phyloP scores from a whole-genome alignment of 495 filamentous ascomycete species.

The Pseudomonodictys pantanalensis region DNA sequence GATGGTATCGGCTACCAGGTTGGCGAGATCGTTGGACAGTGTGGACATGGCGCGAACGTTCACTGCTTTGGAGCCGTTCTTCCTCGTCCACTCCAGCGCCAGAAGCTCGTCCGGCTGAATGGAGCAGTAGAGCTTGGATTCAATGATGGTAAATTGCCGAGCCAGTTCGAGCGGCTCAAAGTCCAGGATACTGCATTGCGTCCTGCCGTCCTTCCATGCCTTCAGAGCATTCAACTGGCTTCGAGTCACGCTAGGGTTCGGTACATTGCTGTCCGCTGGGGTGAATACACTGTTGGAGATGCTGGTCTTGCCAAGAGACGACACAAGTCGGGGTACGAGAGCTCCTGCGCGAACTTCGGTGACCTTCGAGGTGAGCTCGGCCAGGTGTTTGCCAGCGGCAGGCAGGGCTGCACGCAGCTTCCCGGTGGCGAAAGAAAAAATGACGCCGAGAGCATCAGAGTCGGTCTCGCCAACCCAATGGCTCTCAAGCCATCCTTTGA shows the following conservation, averaged over 20 bases:
- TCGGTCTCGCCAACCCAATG: conserved; percentile 89
- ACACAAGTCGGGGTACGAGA: conserved; percentile 81
- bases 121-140: conserved; percentile 87
- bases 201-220: conserved; percentile 70
- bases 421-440: conserved; percentile 73
- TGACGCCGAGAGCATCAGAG: conserved; percentile 66
- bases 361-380: conserved; percentile 80
- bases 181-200: conserved; percentile 73
- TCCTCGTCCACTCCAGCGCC: conserved; percentile 89
- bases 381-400: conserved; percentile 71
- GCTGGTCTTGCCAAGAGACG: conserved; percentile 83
- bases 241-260: conserved; percentile 66
- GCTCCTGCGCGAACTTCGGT: conserved; percentile 63
- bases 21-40: conserved; percentile 84
- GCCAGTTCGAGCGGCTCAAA: conserved; percentile 92
- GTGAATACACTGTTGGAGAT: conserved; percentile 66
- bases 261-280: conserved; percentile 65
- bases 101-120: conserved; percentile 94
- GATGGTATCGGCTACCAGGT: conserved; percentile 94
- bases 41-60: conserved; percentile 95
- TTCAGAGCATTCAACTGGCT: conserved; percentile 71
- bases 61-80: conserved; percentile 70
- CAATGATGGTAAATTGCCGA: conserved; percentile 89
- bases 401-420: conserved; percentile 66
- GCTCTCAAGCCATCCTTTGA: conserved; percentile 96